phyloP scores from a whole-genome alignment of 768 basidiomycete genomes.

The Suillus tomentosus region DNA sequence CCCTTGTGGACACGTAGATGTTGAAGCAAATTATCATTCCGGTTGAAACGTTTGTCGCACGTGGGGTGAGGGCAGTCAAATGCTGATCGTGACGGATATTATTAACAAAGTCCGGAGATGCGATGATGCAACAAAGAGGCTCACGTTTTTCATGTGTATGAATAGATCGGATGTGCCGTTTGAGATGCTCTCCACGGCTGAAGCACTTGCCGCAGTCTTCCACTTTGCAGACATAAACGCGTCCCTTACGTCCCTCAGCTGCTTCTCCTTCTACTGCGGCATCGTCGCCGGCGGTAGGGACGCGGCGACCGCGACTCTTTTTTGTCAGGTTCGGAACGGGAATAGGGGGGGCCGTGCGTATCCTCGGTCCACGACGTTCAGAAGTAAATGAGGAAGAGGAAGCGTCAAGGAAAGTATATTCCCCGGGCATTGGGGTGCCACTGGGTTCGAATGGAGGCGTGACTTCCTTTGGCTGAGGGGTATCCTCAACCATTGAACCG shows the following conservation, averaged over 20 bases:
- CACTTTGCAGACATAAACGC: constrained; percentile 62
- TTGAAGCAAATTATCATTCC: constrained; percentile 80
- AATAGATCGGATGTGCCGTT: constrained; percentile 73
- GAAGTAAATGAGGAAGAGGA: constrained; percentile 38
- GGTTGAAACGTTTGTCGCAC: constrained; percentile 75
- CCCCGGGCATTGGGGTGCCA: constrained; percentile 32
- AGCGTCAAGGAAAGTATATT: constrained; percentile 37
- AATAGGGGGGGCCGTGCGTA: constrained; percentile 59
- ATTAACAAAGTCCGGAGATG: constrained; percentile 19
- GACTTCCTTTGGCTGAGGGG: constrained; percentile 17
- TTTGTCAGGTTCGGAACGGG: constrained; percentile 80
- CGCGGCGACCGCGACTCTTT: constrained; percentile 77
- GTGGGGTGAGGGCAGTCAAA: constrained; percentile 67
- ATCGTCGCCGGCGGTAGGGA: constrained; percentile 52
- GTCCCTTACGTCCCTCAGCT: constrained; percentile 33
- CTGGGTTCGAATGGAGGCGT: constrained; percentile 13
- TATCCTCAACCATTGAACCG: constrained; percentile 31
- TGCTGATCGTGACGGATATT: constrained; percentile 46
- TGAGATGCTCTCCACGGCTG: constrained; percentile 73
- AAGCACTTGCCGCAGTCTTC: constrained; percentile 75
- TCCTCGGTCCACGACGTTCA: constrained; percentile 49
- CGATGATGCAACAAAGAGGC: constrained; percentile 28
- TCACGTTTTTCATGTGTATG: constrained; percentile 79
- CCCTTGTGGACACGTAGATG: constrained; percentile 72
- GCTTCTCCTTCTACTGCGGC: constrained; percentile 24